Conservation (phyloP, 352 stramenopile species). For the Blastocystis hominis region DNA sequence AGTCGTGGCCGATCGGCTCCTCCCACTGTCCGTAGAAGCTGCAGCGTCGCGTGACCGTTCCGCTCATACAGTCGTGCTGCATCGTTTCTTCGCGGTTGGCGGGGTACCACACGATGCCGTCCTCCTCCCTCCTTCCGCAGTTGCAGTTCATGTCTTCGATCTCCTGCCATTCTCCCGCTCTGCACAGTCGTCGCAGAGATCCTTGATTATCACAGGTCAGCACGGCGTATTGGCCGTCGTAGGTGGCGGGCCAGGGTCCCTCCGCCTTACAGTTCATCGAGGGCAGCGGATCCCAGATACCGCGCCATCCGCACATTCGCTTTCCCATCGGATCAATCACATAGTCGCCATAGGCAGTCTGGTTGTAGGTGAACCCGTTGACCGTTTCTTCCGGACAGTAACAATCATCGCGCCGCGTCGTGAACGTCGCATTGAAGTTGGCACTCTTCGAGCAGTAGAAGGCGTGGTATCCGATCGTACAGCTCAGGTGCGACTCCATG, state of each 20-base stretch:
- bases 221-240: neutral
- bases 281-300: neutral
- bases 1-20: neutral
- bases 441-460: neutral
- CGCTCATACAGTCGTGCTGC: neutral
- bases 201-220: neutral
- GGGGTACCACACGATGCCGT: neutral
- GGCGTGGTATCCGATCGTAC: conserved; percentile 8
- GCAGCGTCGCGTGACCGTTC: neutral
- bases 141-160: neutral
- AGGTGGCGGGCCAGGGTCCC: neutral
- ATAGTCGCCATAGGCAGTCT: neutral
- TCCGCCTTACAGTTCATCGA: neutral
- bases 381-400: neutral
- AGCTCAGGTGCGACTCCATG: neutral
- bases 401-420: neutral
- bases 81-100: neutral
- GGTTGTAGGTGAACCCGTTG: neutral
- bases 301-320: neutral
- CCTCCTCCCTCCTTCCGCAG: neutral
- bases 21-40: neutral
- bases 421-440: neutral
- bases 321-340: neutral
- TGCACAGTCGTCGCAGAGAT: neutral
- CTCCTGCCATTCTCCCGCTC: neutral